Percentiles rank a stretch among this genome's conserved stretches.
Conservation (phyloP, 306 rosid genomes). For the Castanopsis chinensis region DNA sequence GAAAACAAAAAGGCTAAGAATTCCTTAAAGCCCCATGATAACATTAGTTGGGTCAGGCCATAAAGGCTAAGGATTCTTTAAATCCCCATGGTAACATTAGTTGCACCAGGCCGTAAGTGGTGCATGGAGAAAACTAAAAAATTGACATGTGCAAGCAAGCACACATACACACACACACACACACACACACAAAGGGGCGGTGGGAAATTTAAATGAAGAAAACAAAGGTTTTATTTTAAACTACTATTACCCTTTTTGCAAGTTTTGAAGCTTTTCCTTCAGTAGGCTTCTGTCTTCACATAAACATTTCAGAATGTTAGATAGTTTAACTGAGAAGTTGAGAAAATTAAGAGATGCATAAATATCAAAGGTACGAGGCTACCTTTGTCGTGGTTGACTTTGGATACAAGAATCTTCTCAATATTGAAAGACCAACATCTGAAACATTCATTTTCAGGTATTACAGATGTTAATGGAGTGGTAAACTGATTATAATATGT, state of each 20-base stretch:
- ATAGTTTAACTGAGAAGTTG: conserved; percentile 28
- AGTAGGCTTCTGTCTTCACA: conserved; percentile 69
- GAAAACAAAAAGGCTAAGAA: background rate
- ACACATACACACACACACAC: background rate
- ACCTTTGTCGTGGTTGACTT: conserved; percentile 63
- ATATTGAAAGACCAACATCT: conserved; percentile 88
- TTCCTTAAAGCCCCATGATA: background rate
- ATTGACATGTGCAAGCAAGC: background rate
- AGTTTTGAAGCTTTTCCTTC: conserved; percentile 78
- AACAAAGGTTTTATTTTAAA: background rate
- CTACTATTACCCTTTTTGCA: conserved; percentile 77
- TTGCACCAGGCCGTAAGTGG: background rate
- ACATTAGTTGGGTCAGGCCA: background rate
- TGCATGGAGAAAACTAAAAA: background rate
- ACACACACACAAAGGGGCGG: background rate
- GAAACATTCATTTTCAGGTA: conserved; percentile 40
- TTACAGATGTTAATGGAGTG: background rate
- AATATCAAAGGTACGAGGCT: conserved; percentile 30
- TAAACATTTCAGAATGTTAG: conserved; percentile 49
- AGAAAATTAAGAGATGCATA: conserved; percentile 21
- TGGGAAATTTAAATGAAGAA: background rate
- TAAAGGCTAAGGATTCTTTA: background rate
- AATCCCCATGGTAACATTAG: too few relatives aligned
- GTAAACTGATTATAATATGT: background rate
- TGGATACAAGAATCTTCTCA: conserved; percentile 88